These are phyloP conservation scores for Arthroderma sp. DNA, from an alignment of 2,329 filamentous ascomycete genomes.

Conservation along the genomic window DNA sequence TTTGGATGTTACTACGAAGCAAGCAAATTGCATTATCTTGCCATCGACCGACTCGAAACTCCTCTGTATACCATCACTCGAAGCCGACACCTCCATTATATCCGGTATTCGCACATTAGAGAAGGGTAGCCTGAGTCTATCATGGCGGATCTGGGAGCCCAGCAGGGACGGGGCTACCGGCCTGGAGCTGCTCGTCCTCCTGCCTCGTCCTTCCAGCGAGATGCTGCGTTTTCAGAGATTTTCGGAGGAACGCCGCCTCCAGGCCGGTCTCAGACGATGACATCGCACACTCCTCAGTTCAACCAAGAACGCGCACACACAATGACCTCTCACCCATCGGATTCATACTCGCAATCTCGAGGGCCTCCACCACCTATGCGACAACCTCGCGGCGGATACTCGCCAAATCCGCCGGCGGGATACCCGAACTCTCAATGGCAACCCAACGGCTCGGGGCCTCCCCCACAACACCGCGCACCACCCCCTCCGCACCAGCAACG, in stretches of 20 bases:
- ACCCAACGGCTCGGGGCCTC: constrained; percentile 22
- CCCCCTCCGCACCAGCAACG: constrained; percentile 21
- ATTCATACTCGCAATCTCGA: constrained; percentile 33
- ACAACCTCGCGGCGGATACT: constrained; percentile 36
- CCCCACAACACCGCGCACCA: constrained; percentile 16
- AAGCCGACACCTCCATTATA: background rate
- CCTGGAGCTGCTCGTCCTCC: constrained; percentile 39
- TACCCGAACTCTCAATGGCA: constrained; percentile 28
- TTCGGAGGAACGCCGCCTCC: constrained; percentile 78
- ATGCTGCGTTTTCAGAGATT: constrained; percentile 92
- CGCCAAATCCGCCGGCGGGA: constrained; percentile 29
- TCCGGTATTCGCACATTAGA: background rate
- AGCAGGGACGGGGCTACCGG: constrained; percentile 50
- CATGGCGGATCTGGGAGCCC: constrained; percentile 54
- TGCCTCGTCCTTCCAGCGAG: constrained; percentile 55
- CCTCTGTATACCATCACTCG: background rate
- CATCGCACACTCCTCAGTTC: constrained; percentile 55
- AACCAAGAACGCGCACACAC: constrained; percentile 64
- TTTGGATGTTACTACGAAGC: constrained; percentile 3
- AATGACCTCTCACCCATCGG: constrained; percentile 48
- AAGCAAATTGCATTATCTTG: background rate
- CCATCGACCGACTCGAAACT: background rate
- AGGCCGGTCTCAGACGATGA: constrained; percentile 92
- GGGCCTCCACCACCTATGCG: constrained; percentile 27
- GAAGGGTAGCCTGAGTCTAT: background rate